Evolutionary conservation across 2,329 filamentous ascomycete species (phyloP), one percentile per base, ranked within the genome.

Genomic region (Sporothrix luriei): DNA sequence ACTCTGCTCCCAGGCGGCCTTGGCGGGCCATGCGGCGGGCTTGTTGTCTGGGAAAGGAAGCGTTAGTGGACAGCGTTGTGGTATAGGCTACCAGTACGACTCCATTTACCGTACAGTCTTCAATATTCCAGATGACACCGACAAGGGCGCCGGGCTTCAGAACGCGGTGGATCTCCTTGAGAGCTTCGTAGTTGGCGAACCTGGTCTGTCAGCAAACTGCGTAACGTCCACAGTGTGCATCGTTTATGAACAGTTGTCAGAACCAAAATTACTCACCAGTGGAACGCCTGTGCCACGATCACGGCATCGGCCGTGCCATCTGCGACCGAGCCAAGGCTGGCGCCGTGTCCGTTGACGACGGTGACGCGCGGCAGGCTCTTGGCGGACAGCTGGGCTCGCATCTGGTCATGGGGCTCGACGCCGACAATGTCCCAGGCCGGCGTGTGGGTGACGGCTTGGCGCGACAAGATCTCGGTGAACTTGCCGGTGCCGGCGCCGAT

Each of bases 91-190:
- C 48, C 16, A 19, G 33, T 33, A 7, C 19, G 16, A 1, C 16
- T n/a, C 14, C 14, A 24, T 24, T 64, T 16, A 79, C 84, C 33
- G 75, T 78, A 89, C 89, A 91, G 73, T 91, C 88, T 76, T 92
- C 90, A 71, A 89, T 81, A 74, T 92, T 92, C 90, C 91, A 93
- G 68, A 93, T 88, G 77, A 91, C 78, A 16, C 87, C 90, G 38
- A 93, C 81, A 38, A 82, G 82, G 7, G 85, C 85, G 7, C 84
- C 84, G 0, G 87, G 87, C 74, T 84, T 85, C 62, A 93, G 78
- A 0, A 90, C 84, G 61, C 90, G 85, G 73, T 87, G 84, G 7
- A 93, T 89, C 74, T 92, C 89, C 59, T 81, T 78, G 38, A 93
- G 79, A 0, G 89, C 81, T 48, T 86, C 83, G 54, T 84, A 79